phyloP scores from a whole-genome alignment of 345 rosid species.

The Passiflora organensis region DNA sequence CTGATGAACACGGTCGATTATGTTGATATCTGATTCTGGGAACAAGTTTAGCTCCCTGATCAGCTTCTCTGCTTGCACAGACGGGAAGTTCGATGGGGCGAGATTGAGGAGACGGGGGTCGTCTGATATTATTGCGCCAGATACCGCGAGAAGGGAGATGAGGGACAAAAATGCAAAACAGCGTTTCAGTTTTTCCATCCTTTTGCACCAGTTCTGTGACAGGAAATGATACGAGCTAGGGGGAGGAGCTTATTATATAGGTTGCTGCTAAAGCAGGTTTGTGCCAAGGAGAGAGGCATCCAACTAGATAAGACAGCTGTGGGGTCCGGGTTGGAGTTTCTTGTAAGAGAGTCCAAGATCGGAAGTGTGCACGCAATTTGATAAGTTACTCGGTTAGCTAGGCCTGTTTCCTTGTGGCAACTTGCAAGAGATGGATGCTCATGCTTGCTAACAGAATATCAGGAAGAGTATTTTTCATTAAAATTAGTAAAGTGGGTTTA shows the following conservation, averaged over 20 bases:
- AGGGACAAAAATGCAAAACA: conserved; percentile 20
- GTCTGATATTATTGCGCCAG: neutral
- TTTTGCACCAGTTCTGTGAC: no score
- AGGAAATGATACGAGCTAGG: no score
- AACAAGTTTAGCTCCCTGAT: conserved; percentile 81
- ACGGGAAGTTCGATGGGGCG: conserved; percentile 49
- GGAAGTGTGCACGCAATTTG: conserved; percentile 17
- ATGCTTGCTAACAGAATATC: no score
- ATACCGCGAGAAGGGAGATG: conserved; percentile 21
- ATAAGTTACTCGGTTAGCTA: no score
- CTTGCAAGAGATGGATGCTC: no score
- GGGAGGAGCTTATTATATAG: no score
- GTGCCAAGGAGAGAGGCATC: no score
- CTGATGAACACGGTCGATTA: conserved; percentile 28
- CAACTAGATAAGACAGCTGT: no score
- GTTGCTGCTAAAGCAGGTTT: no score
- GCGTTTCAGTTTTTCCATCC: conserved; percentile 6
- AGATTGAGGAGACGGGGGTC: conserved; percentile 12
- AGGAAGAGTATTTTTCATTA: no score
- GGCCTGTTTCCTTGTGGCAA: no score
- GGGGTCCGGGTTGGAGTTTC: neutral
- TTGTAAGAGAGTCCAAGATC: conserved; percentile 6
- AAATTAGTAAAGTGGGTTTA: no score
- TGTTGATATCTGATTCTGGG: conserved; percentile 63
- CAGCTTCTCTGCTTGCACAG: conserved; percentile 64